phyloP scores from a whole-genome alignment of 202 grass and related monocot species.

The Zoysia matrella region DNA sequence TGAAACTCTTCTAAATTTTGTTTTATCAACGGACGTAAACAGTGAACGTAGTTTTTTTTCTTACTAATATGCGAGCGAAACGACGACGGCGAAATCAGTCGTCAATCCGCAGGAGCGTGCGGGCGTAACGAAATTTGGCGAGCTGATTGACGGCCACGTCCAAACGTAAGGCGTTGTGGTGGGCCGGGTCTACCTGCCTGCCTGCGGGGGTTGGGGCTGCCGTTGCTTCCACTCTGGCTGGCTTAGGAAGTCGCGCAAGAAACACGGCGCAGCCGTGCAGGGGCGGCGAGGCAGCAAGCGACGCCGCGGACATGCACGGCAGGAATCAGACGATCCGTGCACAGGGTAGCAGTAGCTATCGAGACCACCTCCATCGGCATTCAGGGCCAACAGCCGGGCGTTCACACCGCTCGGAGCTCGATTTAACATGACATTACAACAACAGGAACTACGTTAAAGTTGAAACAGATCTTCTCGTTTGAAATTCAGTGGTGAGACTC shows the following conservation, averaged over 20 bases:
- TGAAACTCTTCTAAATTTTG: no score
- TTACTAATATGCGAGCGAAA: no score
- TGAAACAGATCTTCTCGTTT: slow-evolving; percentile 9
- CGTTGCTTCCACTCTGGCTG: slow-evolving; percentile 30
- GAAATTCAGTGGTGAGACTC: background rate
- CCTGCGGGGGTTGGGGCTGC: slow-evolving; percentile 15
- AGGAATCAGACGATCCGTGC: background rate
- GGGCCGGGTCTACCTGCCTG: slow-evolving; percentile 22
- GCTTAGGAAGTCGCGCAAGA: slow-evolving; percentile 40
- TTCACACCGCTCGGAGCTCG: slow-evolving; percentile 28
- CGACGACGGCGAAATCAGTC: no score
- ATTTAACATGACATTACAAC: background rate
- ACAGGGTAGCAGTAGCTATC: no score
- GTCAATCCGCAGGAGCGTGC: no score
- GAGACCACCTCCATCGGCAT: slow-evolving; percentile 16
- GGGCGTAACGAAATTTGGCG: no score
- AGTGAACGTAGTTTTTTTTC: no score
- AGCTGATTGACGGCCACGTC: no score
- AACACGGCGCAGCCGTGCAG: slow-evolving; percentile 8
- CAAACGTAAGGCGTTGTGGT: background rate
- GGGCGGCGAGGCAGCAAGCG: background rate
- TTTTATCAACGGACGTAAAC: no score
- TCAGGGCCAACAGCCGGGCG: background rate
- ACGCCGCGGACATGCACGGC: slow-evolving; percentile 44
- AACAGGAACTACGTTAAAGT: slow-evolving; percentile 8